phyloP scores from a whole-genome alignment of 495 filamentous ascomycete species.

The Penicillium lividum region DNA sequence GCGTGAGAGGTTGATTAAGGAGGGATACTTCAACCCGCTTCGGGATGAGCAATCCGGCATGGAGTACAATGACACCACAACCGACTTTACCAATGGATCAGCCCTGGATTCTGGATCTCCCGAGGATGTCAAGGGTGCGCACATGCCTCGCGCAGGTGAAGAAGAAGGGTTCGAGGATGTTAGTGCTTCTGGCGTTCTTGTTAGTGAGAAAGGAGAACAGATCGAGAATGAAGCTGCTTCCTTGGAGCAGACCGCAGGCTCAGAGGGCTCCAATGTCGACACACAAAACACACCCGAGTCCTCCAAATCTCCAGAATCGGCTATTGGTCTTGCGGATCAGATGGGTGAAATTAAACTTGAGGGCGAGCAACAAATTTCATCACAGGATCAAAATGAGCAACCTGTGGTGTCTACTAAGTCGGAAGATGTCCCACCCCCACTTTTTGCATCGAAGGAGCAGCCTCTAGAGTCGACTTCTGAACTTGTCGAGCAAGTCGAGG shows the following conservation, averaged over 20 bases:
- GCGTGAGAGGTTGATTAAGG: constrained; percentile 71
- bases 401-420: constrained; percentile 52
- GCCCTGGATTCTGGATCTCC: constrained; percentile 38
- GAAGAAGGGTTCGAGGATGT: constrained; percentile 97
- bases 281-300: constrained; percentile 6
- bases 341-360: constrained; percentile 55
- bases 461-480: constrained; percentile 16
- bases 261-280: constrained; percentile 5
- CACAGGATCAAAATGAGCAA: constrained; percentile 17
- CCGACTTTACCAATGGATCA: constrained; percentile 43
- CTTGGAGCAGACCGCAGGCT: not conserved
- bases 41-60: constrained; percentile 42
- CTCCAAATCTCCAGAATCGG: constrained; percentile 47
- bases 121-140: constrained; percentile 53
- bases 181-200: constrained; percentile 63
- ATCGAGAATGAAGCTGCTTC: constrained; percentile 1
- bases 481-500: constrained; percentile 27
- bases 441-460: constrained; percentile 51
- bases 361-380: constrained; percentile 18
- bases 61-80: constrained; percentile 53
- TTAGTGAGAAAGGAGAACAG: constrained; percentile 58
- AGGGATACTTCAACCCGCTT: constrained; percentile 54
- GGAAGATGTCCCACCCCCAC: constrained; percentile 67
- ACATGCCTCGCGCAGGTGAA: constrained; percentile 76
- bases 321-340: constrained; percentile 51